A percentile compares a stretch with the other conserved stretches of the same genome.
These are phyloP conservation scores for Fusarium pseudoanthophilum DNA, from an alignment of 2,329 filamentous ascomycete species.

Conservation along the genomic window DNA sequence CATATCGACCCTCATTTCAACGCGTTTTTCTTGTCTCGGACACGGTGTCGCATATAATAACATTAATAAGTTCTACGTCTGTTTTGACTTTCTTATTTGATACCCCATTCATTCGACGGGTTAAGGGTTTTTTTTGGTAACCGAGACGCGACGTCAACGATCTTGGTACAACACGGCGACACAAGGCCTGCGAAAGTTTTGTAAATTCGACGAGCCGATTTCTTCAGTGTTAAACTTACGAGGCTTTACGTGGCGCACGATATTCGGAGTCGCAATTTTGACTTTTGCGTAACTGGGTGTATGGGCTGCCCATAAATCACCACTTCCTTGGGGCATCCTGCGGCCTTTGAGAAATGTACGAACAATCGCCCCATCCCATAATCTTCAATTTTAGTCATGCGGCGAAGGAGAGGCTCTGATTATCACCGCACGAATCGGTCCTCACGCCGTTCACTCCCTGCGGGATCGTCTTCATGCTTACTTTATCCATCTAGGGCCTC, in stretches of 20 bases:
- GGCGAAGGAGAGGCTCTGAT: not conserved
- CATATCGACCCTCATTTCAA: slow-evolving; percentile 18
- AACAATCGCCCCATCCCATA: not conserved
- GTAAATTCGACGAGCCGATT: not conserved
- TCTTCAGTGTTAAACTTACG: not conserved
- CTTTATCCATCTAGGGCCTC: slow-evolving; percentile 60
- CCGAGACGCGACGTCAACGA: slow-evolving; percentile 23
- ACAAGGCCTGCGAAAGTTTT: slow-evolving; percentile 22
- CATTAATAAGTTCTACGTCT: slow-evolving; percentile 9
- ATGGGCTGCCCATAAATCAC: slow-evolving; percentile 34
- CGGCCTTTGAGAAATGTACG: slow-evolving; percentile 41
- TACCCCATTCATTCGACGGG: slow-evolving; percentile 8
- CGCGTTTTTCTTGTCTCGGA: not conserved
- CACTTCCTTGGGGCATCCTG: slow-evolving; percentile 28
- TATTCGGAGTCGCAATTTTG: not conserved
- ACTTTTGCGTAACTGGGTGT: slow-evolving; percentile 20
- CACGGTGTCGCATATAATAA: slow-evolving; percentile 1
- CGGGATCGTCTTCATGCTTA: slow-evolving; percentile 13
- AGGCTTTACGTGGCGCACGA: not conserved
- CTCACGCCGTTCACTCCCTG: not conserved
- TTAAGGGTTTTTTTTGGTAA: slow-evolving; percentile 5
- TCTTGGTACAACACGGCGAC: slow-evolving; percentile 7
- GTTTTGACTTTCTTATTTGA: slow-evolving; percentile 8
- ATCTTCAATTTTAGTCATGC: not conserved
- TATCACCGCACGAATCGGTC: not conserved